Evolutionary conservation across 331 rosid genomes (phyloP).

Genomic region (Malus hybrid): DNA sequence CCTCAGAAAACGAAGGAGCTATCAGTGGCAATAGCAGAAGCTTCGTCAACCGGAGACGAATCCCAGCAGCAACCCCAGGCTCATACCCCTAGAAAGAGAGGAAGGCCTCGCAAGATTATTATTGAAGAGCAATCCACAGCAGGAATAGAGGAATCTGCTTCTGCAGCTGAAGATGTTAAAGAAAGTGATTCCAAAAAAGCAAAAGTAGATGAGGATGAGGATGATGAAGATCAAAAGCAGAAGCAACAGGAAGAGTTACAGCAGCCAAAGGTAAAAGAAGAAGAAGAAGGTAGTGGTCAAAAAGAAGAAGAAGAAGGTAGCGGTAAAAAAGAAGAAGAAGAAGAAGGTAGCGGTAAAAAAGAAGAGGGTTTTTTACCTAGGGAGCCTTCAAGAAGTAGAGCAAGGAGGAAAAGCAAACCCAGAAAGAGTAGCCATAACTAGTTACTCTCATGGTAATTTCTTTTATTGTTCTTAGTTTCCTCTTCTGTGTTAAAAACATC

Average conservation of each 20-base stretch:
- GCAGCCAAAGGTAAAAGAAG: slow-evolving; percentile 3
- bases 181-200: slow-evolving; percentile 26
- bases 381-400: slow-evolving; percentile 48
- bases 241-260: neutral
- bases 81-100: slow-evolving; percentile 65
- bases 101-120: slow-evolving; percentile 64
- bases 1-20: slow-evolving; percentile 63
- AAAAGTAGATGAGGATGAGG: slow-evolving; percentile 9
- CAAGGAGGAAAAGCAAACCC: slow-evolving; percentile 68
- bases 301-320: neutral
- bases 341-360: slow-evolving; percentile 10
- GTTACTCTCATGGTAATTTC: neutral
- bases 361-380: slow-evolving; percentile 13
- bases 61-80: slow-evolving; percentile 16
- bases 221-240: neutral
- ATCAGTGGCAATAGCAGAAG: slow-evolving; percentile 70
- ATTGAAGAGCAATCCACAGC: neutral
- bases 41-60: slow-evolving; percentile 46
- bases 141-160: neutral
- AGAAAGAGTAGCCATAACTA: slow-evolving; percentile 47
- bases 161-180: neutral
- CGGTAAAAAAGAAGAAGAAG: slow-evolving; percentile 29
- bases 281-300: no score
- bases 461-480: neutral
- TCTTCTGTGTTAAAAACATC: neutral